phyloP scores from a whole-genome alignment of 2,329 filamentous ascomycete species.

The Cadophora gregata region DNA sequence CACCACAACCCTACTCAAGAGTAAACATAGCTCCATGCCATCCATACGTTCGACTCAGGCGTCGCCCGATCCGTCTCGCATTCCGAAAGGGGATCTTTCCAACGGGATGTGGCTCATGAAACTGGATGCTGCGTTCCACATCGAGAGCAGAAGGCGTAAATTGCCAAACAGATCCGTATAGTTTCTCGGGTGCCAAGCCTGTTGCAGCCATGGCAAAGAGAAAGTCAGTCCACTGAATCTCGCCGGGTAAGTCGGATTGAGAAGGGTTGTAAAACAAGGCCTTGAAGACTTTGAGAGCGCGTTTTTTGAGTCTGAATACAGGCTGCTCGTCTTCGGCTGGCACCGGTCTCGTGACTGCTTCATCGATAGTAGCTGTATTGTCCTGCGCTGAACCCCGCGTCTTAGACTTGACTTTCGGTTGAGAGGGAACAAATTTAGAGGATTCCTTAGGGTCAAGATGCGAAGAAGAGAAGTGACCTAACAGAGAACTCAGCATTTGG shows the following conservation, averaged over 20 bases:
- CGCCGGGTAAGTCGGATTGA: slow-evolving; percentile 49
- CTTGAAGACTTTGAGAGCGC: slow-evolving; percentile 51
- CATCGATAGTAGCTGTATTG: slow-evolving; percentile 5
- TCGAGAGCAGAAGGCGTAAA: slow-evolving; percentile 52
- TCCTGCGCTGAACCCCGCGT: slow-evolving; percentile 31
- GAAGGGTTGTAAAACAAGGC: slow-evolving; percentile 49
- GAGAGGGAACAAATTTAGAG: slow-evolving; percentile 17
- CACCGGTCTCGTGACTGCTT: neutral
- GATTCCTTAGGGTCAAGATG: neutral
- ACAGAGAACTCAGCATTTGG: no score
- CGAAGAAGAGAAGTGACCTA: neutral
- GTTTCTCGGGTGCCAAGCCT: slow-evolving; percentile 60
- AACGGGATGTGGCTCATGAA: slow-evolving; percentile 64
- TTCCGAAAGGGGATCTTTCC: slow-evolving; percentile 56
- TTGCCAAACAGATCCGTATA: slow-evolving; percentile 67
- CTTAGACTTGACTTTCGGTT: slow-evolving; percentile 40
- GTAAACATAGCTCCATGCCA: slow-evolving; percentile 55
- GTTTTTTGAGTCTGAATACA: slow-evolving; percentile 45
- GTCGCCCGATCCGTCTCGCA: slow-evolving; percentile 55
- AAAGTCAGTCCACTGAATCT: slow-evolving; percentile 59
- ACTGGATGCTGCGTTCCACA: slow-evolving; percentile 58
- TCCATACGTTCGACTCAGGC: slow-evolving; percentile 57
- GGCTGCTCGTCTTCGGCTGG: slow-evolving; percentile 35
- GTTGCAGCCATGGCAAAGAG: slow-evolving; percentile 55
- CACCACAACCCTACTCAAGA: no score